Evolutionary conservation across 1,284 basidiomycete species (phyloP).

Genomic region (Ceratobasidium sp.): DNA sequence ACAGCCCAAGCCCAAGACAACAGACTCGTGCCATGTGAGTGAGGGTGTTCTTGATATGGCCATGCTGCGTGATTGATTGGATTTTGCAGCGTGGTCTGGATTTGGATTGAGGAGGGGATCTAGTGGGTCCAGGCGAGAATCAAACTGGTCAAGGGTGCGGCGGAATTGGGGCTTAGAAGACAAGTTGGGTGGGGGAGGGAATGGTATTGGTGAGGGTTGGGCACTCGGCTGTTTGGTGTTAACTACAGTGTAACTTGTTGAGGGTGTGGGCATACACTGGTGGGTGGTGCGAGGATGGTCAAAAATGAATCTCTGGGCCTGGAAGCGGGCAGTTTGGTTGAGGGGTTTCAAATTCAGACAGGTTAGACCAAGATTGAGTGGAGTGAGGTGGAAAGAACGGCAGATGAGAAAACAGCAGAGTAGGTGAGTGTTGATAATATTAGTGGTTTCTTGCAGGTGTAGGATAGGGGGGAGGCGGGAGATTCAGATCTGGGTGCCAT

Average conservation of each 20-base stretch:
- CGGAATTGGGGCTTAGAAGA: no score
- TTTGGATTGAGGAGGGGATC: no score
- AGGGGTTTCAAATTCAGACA: conserved; percentile 12
- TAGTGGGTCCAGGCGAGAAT: no score
- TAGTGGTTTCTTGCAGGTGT: conserved; percentile 13
- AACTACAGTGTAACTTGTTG: conserved; percentile 18
- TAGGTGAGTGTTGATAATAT: conserved; percentile 15
- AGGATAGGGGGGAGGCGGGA: background rate
- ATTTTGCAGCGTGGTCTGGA: no score
- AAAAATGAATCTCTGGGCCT: background rate
- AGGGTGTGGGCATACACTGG: conserved; percentile 35
- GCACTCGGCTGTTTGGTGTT: background rate
- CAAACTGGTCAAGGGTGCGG: no score
- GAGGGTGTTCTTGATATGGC: no score
- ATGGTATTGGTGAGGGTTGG: background rate
- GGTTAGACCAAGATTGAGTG: background rate
- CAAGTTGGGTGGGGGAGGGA: no score
- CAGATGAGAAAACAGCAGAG: background rate
- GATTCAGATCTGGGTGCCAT: conserved; percentile 39
- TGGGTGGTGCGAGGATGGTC: conserved; percentile 13
- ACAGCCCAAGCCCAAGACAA: no score
- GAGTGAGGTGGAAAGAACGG: background rate
- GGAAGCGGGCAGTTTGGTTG: background rate
- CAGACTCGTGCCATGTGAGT: no score
- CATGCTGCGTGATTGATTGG: no score